Base-by-base conservation (phyloP, 352 stramenopile species). In the Pythium chondricola region DNA sequence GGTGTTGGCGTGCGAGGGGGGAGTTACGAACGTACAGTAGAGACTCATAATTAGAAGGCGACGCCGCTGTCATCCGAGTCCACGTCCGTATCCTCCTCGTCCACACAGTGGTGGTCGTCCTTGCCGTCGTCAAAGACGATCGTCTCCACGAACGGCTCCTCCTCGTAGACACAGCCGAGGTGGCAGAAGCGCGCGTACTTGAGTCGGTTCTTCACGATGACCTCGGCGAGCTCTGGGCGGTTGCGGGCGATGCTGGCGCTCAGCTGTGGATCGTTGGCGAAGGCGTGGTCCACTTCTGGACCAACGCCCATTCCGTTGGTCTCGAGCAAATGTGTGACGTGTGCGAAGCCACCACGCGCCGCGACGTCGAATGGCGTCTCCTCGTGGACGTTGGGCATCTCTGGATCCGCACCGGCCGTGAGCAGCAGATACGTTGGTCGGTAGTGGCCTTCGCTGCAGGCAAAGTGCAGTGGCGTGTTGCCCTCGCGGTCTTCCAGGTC, bases 341-440 rank as follows among this genome's bases (percentile, higher is more conserved):
- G 80, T 24, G 74, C 69, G 53, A 85, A 75, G 32, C 80, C 76
- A 27, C 80, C 69, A 25, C 57, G 58, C 37, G 77, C 69, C 11
- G 79, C 79, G 33, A 93, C 70, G 40, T 93, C 83, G 43, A 90
- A 88, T 10, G 83, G 73, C 43, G 83, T 90, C 48, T 93, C 61
- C 38, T 85, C 70, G n/a, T 67, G 63, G 20, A 80, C 65, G 54
- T 93, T 91, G 20, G 83, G 83, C 74, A 93, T 89, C 49, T 91
- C 76, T 22, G 82, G 75, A 46, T 93, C 83, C 5, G 79, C 83
- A 24, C 83, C 83, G 8, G 83, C 83, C n/a, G 80, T 89, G 11
- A 93, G 52, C 43, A 93, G 54, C 31, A 91, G 51, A 42, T 90
- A 91, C 22, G 76, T 88, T 9, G 75, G 66, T 33, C 79, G 74